phyloP scores from a whole-genome alignment of 2,329 filamentous ascomycete genomes.

The Fusarium mangiferae region DNA sequence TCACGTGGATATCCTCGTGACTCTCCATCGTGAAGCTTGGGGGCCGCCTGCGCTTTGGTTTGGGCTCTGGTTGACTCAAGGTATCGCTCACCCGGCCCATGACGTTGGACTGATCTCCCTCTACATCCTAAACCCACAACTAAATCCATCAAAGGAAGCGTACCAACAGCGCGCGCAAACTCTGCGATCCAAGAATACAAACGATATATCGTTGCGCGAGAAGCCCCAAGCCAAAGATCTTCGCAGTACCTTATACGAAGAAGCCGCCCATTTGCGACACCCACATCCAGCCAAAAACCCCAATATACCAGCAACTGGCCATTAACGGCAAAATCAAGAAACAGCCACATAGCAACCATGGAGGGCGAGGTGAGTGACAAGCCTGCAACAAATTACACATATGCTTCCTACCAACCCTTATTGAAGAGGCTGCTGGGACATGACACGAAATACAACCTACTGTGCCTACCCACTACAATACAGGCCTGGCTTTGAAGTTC shows the following conservation, averaged over 20 bases:
- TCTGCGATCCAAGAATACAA: background rate
- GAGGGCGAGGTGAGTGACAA: slow-evolving; percentile 41
- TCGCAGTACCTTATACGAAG: slow-evolving; percentile 9
- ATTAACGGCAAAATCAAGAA: slow-evolving; percentile 17
- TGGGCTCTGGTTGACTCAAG: slow-evolving; percentile 15
- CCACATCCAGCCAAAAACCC: slow-evolving; percentile 24
- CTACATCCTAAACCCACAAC: slow-evolving; percentile 34
- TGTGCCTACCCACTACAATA: background rate
- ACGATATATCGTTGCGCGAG: slow-evolving; percentile 4
- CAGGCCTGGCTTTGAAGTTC: slow-evolving; percentile 20
- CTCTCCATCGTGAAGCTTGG: slow-evolving; percentile 4
- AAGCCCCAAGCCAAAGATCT: background rate
- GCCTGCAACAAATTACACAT: background rate
- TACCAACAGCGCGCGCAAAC: slow-evolving; percentile 9
- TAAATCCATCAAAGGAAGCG: slow-evolving; percentile 16
- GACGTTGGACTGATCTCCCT: slow-evolving; percentile 34
- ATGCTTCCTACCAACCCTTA: background rate
- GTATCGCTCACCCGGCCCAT: slow-evolving; percentile 38
- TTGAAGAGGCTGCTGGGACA: background rate
- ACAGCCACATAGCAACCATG: slow-evolving; percentile 33
- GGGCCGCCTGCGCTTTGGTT: slow-evolving; percentile 15
- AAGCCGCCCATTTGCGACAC: slow-evolving; percentile 22
- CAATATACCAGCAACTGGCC: slow-evolving; percentile 18
- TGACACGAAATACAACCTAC: background rate
- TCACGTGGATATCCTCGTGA: slow-evolving; percentile 33